These are phyloP conservation scores for Uronychia setigera DNA, from an alignment of 73 alveolate genomes.

Conservation along the genomic window DNA sequence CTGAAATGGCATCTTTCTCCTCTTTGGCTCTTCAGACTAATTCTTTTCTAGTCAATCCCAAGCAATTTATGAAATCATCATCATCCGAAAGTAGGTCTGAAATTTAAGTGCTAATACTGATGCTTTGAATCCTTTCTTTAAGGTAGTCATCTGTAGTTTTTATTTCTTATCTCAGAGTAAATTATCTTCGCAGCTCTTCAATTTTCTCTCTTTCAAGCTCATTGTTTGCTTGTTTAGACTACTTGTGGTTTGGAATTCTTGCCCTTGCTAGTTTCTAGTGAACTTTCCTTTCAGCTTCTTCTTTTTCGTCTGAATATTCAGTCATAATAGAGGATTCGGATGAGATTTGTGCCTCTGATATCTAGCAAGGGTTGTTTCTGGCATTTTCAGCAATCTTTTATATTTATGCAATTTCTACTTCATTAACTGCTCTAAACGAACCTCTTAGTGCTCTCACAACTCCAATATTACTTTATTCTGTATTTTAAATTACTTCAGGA, in stretches of 20 bases:
- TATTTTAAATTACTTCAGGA: not conserved
- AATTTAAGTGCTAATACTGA: not conserved
- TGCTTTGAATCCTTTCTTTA: not conserved
- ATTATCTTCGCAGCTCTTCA: not conserved
- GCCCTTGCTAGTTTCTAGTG: not conserved
- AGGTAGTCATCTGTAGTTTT: not conserved
- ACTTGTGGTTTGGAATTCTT: not conserved
- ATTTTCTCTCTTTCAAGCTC: not conserved
- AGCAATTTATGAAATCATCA: slow-evolving; percentile 1
- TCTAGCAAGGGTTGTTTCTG: too few species aligned
- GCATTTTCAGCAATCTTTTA: too few species aligned
- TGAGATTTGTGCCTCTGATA: not conserved
- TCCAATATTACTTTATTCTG: not conserved
- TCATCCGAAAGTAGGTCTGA: slow-evolving; percentile 24
- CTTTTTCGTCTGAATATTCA: not conserved
- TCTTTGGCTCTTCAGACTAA: slow-evolving; percentile 5
- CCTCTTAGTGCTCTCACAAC: too few species aligned
- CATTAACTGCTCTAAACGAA: not conserved
- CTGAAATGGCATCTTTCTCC: not conserved
- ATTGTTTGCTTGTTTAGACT: not conserved
- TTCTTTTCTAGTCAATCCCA: slow-evolving; percentile 33
- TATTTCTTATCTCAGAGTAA: not conserved
- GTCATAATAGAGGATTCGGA: not conserved
- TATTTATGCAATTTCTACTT: not conserved
- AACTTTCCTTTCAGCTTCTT: not conserved